Percentiles rank a stretch among this genome's conserved stretches.
phyloP scores from a whole-genome alignment of 495 filamentous ascomycete genomes.

The Letharia columbiana region DNA sequence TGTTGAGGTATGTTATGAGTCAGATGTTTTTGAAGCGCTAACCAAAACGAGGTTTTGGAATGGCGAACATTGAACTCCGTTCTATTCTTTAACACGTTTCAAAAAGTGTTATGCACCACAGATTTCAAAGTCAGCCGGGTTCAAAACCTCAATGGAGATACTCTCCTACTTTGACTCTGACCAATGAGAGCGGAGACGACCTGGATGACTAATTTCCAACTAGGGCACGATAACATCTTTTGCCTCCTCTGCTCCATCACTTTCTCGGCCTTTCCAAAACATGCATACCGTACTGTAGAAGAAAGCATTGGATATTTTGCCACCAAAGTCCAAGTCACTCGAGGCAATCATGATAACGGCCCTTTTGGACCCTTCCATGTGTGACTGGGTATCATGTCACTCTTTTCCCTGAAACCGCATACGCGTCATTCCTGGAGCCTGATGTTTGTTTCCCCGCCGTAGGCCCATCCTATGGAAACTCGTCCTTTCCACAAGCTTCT shows the following conservation, averaged over 20 bases:
- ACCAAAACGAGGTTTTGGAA: not conserved
- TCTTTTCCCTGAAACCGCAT: not conserved
- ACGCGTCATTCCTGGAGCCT: constrained; percentile 16
- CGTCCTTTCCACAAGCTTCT: constrained; percentile 14
- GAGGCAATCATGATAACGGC: not conserved
- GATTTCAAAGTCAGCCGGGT: too few species aligned
- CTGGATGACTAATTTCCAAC: not conserved
- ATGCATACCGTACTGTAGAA: too few species aligned
- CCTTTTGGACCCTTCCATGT: not conserved
- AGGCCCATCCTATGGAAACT: not conserved
- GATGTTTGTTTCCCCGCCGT: constrained; percentile 10
- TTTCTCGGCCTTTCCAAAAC: not conserved
- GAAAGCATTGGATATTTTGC: too few species aligned
- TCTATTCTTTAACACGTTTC: too few species aligned
- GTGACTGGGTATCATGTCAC: not conserved
- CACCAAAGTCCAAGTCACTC: too few species aligned
- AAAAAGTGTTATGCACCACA: too few species aligned
- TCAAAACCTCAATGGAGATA: too few species aligned
- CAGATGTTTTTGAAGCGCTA: not conserved
- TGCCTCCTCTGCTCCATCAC: not conserved
- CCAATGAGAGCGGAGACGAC: not conserved
- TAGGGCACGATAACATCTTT: not conserved
- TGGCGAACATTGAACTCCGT: not conserved
- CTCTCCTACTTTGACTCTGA: too few species aligned
- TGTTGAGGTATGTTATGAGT: too few species aligned